Evolutionary conservation across 2,329 filamentous ascomycete genomes (phyloP), one percentile per base, ranked within the genome.

Genomic region (Fonsecaea erecta): DNA sequence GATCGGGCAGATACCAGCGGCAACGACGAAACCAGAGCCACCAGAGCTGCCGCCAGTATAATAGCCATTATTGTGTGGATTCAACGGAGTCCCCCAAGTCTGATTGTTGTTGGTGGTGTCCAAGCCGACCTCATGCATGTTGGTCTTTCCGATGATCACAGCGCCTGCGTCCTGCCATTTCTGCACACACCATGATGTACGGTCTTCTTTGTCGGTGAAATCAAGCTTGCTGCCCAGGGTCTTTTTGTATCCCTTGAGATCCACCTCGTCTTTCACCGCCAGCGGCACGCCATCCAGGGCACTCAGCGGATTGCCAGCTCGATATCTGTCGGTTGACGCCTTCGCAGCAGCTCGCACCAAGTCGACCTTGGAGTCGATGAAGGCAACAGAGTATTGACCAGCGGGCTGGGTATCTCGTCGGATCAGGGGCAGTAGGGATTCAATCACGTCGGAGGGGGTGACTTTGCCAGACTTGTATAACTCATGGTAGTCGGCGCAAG

Each of bases 91-190:
- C 40, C 91, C 91, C 74, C 86, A 88, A 43, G 82, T 83, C 5
- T 88, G 85, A 73, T 96, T 96, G 75, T 92, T 92, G 69, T 93
- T 93, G n/a, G 85, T 93, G 0, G 90, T 92, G 73, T 95, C 88
- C 71, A 90, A 85, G 1, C 92, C 92, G 43, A 93, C 76, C 78
- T 92, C 92, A 76, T 92, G 91, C 90, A 93, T 95, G 57, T 84
- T 89, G 65, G 88, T 86, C 79, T 92, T 93, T 21, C 89, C 92
- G 62, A 93, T 80, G 58, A 92, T 81, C 24, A 96, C 80, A 1
- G 89, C 92, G 1, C 92, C 92, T 0, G 88, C 88, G 65, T 91
- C 88, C 73, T 90, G 84, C 76, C 92, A 85, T 78, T 88, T 87
- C 74, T 81, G 80, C 4, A 92, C 86, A 64, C 90, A 90, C 89